Evolutionary conservation across 805 yeast genomes (phyloP).

Genomic region (Vanderwaltozyma verrucispora): DNA sequence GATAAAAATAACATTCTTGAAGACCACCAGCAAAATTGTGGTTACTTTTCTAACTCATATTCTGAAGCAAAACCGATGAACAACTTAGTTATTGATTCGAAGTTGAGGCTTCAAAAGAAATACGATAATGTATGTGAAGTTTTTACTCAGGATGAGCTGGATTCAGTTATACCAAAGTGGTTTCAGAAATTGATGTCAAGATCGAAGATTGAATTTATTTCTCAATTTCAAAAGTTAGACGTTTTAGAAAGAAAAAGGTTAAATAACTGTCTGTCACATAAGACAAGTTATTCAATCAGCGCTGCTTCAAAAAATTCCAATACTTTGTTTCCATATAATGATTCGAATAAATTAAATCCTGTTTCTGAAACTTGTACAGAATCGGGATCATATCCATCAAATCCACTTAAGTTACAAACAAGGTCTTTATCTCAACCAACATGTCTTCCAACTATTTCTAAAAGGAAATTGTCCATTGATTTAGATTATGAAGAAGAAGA

Average conservation of each 20-base stretch:
- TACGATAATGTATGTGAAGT: slow-evolving; percentile 9
- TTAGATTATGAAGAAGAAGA: slow-evolving; percentile 15
- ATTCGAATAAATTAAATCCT: no score
- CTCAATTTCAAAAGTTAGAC: slow-evolving; percentile 58
- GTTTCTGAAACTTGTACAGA: no score
- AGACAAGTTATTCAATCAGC: background rate
- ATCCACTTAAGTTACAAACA: slow-evolving; percentile 4
- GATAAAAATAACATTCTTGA: no score
- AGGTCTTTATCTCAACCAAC: slow-evolving; percentile 19
- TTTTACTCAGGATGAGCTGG: slow-evolving; percentile 11
- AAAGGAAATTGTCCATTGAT: background rate
- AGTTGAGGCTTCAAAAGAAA: slow-evolving; percentile 20
- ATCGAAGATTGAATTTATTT: slow-evolving; percentile 26
- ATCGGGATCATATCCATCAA: no score
- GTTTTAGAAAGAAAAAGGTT: slow-evolving; percentile 58
- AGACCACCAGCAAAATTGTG: no score
- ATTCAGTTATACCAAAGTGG: slow-evolving; percentile 44
- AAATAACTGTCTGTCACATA: slow-evolving; percentile 21
- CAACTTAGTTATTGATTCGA: slow-evolving; percentile 1
- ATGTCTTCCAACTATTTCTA: background rate
- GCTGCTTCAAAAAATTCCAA: background rate
- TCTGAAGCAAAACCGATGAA: no score
- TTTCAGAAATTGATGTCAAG: slow-evolving; percentile 26
- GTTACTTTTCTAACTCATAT: no score
- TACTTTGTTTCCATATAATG: background rate